Conservation (phyloP, 2,329 filamentous ascomycete species). For the Juglanconis sp. region DNA sequence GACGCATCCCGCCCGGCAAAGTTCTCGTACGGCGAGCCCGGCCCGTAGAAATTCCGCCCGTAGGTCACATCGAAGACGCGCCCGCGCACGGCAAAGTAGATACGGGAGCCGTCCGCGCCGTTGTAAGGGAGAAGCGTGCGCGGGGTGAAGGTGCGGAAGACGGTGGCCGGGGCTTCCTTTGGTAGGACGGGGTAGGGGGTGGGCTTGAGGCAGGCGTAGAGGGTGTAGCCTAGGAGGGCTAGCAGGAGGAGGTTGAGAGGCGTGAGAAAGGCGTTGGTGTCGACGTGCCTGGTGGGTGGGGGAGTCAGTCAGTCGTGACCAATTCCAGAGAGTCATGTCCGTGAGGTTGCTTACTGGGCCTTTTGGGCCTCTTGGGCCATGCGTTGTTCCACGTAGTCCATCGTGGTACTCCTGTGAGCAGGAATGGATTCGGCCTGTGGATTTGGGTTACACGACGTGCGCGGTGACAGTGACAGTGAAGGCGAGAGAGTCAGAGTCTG, state of each 20-base stretch:
- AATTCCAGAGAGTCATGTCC: too few relatives aligned
- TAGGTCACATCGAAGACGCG: slow-evolving; percentile 85
- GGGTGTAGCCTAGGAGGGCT: slow-evolving; percentile 53
- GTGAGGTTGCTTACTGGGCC: slow-evolving; percentile 19
- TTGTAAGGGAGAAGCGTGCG: slow-evolving; percentile 82
- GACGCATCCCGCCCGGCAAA: slow-evolving; percentile 92
- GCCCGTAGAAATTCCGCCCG: slow-evolving; percentile 93
- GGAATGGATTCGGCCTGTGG: neutral
- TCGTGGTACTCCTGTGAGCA: slow-evolving; percentile 23
- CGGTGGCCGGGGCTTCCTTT: slow-evolving; percentile 52
- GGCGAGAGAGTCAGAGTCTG: too few relatives aligned
- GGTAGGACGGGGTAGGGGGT: slow-evolving; percentile 44
- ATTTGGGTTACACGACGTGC: neutral
- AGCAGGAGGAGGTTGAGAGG: slow-evolving; percentile 63
- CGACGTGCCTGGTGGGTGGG: neutral
- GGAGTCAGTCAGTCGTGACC: too few relatives aligned
- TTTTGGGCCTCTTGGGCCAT: slow-evolving; percentile 52
- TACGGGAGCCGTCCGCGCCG: slow-evolving; percentile 68
- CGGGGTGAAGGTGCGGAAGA: slow-evolving; percentile 71
- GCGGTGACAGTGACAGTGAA: too few relatives aligned
- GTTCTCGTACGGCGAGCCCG: slow-evolving; percentile 91
- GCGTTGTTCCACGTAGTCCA: slow-evolving; percentile 58
- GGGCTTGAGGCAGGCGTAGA: slow-evolving; percentile 54
- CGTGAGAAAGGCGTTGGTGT: slow-evolving; percentile 48
- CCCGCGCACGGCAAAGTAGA: slow-evolving; percentile 89